A percentile compares a stretch with the other conserved stretches of the same genome.
These are phyloP conservation scores for Cercospora sp. DNA, from an alignment of 2,329 filamentous ascomycete genomes.

Conservation along the genomic window DNA sequence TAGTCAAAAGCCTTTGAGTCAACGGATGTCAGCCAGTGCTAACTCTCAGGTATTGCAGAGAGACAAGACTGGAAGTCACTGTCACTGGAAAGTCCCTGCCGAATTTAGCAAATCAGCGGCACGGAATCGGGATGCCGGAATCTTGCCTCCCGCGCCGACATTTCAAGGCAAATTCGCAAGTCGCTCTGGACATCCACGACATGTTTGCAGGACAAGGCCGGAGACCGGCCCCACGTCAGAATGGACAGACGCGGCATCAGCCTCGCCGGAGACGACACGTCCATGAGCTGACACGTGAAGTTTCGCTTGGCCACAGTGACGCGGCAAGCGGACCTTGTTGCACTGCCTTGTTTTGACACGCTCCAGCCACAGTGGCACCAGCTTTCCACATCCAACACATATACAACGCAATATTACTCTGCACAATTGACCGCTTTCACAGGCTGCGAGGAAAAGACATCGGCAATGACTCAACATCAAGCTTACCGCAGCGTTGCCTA, in stretches of 20 bases:
- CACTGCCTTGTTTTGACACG: conserved; percentile 25
- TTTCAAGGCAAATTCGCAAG: neutral
- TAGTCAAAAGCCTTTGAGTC: too few relatives aligned
- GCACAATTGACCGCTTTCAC: neutral
- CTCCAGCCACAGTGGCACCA: conserved; percentile 15
- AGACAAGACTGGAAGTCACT: neutral
- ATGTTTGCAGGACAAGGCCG: neutral
- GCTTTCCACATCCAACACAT: conserved; percentile 8
- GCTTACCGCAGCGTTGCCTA: conserved; percentile 39
- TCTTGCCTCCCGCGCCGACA: neutral
- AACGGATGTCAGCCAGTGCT: too few relatives aligned
- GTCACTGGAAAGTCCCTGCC: neutral
- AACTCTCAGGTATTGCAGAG: too few relatives aligned
- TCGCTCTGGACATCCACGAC: neutral
- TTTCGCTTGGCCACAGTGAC: conserved; percentile 9
- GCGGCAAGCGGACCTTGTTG: conserved; percentile 12
- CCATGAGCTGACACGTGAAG: neutral
- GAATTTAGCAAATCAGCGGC: neutral
- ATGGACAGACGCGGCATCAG: neutral
- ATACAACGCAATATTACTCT: conserved; percentile 4
- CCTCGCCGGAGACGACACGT: neutral
- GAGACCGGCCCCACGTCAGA: neutral
- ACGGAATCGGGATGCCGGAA: neutral
- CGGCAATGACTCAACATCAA: conserved; percentile 25
- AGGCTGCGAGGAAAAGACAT: neutral